Evolutionary conservation across 768 basidiomycete genomes (phyloP).

Genomic region (Phylloporus sp.): DNA sequence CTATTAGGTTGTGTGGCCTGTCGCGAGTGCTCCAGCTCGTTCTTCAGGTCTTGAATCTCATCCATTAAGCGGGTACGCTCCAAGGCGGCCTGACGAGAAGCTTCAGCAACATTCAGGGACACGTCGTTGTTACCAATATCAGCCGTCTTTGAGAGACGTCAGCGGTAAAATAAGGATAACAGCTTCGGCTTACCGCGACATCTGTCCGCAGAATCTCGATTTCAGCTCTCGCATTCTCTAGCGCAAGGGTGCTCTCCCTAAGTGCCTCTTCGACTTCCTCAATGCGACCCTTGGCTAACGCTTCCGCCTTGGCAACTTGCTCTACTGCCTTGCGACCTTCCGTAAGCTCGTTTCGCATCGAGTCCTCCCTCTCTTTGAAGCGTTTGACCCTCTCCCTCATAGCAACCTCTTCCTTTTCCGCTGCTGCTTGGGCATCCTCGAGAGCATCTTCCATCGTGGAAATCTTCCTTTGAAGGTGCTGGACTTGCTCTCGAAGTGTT

Average conservation of each 20-base stretch:
- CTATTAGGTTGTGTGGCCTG: conserved; percentile 19
- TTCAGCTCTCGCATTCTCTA: conserved; percentile 89
- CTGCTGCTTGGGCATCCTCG: conserved; percentile 65
- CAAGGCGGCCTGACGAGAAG: conserved; percentile 43
- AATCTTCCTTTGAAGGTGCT: conserved; percentile 79
- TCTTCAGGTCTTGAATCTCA: conserved; percentile 54
- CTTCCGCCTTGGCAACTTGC: conserved; percentile 58
- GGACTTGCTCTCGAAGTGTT: conserved; percentile 83
- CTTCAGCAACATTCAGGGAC: conserved; percentile 45
- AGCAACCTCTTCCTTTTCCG: conserved; percentile 70
- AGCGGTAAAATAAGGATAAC: conserved; percentile 3
- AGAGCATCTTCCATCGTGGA: conserved; percentile 76
- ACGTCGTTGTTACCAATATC: conserved; percentile 46
- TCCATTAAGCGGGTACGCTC: conserved; percentile 51
- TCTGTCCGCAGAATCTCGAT: conserved; percentile 78
- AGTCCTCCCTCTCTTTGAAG: conserved; percentile 70
- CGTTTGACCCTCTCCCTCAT: conserved; percentile 61
- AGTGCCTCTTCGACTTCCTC: conserved; percentile 90
- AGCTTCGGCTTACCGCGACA: conserved; percentile 53
- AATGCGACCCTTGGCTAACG: conserved; percentile 55
- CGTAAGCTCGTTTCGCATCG: conserved; percentile 64
- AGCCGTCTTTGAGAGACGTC: conserved; percentile 34
- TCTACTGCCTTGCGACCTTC: conserved; percentile 66
- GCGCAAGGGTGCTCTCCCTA: conserved; percentile 77
- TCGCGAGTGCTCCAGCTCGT: conserved; percentile 41